These are phyloP conservation scores for Jasminum sambac DNA, from an alignment of 257 asterid genomes.

Conservation along the genomic window DNA sequence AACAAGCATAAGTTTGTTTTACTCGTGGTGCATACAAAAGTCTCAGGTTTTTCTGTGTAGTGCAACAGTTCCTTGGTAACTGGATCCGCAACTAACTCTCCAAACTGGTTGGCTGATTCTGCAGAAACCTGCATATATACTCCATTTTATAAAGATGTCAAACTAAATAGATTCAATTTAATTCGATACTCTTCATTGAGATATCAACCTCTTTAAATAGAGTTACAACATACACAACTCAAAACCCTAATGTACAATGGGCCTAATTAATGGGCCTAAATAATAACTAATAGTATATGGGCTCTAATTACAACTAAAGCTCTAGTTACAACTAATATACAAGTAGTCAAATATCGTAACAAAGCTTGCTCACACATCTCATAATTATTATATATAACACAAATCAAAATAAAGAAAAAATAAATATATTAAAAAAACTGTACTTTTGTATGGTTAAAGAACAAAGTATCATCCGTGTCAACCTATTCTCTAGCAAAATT, in stretches of 20 bases:
- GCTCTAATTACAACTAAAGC: no score
- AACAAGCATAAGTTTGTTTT: conserved; percentile 1
- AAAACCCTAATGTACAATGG: no score
- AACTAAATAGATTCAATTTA: no score
- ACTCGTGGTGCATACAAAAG: conserved; percentile 60
- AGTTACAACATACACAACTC: no score
- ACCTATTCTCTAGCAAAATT: conserved; percentile 7
- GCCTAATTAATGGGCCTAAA: no score
- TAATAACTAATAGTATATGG: no score
- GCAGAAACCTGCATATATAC: conserved; percentile 62
- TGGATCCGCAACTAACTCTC: conserved; percentile 88
- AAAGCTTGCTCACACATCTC: no score
- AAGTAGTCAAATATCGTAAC: no score
- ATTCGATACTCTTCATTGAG: no score
- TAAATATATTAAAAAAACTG: neutral
- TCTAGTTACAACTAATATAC: no score
- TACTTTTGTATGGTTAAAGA: neutral
- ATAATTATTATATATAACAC: neutral
- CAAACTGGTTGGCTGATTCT: conserved; percentile 84
- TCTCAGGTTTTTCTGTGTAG: conserved; percentile 86
- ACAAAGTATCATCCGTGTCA: conserved; percentile 3
- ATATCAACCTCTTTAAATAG: no score
- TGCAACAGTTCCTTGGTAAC: conserved; percentile 71
- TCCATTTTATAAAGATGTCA: conserved; percentile 4
- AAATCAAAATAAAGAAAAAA: neutral